Percentiles rank a stretch among this genome's conserved stretches.
Conservation (phyloP, 169 alveolate genomes). For the Eimeria necatrix region DNA sequence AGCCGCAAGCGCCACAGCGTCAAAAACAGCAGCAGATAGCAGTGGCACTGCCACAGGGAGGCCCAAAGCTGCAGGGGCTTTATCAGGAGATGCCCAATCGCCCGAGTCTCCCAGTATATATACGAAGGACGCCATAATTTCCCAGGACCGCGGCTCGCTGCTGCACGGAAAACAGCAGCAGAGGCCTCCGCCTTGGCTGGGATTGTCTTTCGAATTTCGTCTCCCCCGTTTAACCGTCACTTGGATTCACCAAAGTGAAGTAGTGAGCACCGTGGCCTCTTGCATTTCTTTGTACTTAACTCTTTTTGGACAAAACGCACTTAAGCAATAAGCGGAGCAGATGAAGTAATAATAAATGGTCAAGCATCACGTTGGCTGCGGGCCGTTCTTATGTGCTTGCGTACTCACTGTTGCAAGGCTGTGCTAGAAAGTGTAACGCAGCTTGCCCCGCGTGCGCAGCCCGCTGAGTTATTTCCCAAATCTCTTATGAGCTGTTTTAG, state of each 20-base stretch:
- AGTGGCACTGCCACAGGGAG: neutral
- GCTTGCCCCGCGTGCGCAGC: too few species aligned
- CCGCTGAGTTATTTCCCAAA: neutral
- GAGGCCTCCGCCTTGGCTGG: constrained; percentile 84
- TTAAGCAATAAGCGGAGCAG: too few species aligned
- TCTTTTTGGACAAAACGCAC: neutral
- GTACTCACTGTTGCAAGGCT: too few species aligned
- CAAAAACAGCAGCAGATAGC: neutral
- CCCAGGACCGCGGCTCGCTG: neutral
- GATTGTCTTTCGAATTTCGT: constrained; percentile 81
- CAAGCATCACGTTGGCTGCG: neutral
- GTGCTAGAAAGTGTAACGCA: too few species aligned
- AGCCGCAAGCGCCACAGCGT: neutral
- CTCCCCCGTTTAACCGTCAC: constrained; percentile 85
- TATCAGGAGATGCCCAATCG: neutral
- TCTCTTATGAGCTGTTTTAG: neutral
- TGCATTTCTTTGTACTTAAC: neutral
- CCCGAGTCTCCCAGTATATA: neutral
- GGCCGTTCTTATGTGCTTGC: neutral
- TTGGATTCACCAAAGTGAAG: constrained; percentile 87
- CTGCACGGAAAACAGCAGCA: neutral
- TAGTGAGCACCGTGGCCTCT: constrained; percentile 61
- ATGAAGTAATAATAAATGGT: too few species aligned
- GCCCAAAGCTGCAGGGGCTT: neutral
- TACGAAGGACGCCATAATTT: neutral